Percentiles rank a stretch among this genome's conserved stretches.
phyloP scores from a whole-genome alignment of 192 early-diverging fungal species.

The Linnemannia elongata region DNA sequence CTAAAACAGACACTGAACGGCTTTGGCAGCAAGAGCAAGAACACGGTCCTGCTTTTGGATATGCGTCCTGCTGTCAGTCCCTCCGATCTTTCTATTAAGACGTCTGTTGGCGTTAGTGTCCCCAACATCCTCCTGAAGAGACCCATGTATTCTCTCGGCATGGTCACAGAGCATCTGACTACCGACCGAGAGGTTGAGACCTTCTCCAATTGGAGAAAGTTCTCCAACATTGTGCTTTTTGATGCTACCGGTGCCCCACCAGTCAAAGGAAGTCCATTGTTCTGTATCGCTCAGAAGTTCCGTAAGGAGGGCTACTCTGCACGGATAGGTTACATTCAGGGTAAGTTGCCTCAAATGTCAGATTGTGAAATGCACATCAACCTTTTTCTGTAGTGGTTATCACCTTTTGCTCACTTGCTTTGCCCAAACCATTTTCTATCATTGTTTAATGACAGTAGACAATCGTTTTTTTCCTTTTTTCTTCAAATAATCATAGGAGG shows the following conservation, averaged over 20 bases:
- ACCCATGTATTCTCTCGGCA: slow-evolving; percentile 73
- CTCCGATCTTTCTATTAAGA: slow-evolving; percentile 61
- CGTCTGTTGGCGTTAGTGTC: slow-evolving; percentile 75
- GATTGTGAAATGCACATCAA: neutral
- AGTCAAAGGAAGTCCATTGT: slow-evolving; percentile 63
- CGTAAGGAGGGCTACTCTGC: slow-evolving; percentile 62
- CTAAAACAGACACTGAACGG: neutral
- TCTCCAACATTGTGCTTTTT: slow-evolving; percentile 75
- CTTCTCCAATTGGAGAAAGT: slow-evolving; percentile 65
- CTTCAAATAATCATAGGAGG: slow-evolving; percentile 57
- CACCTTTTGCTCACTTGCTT: neutral
- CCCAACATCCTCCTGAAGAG: slow-evolving; percentile 82
- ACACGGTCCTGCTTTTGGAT: slow-evolving; percentile 71
- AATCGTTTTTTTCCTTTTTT: neutral
- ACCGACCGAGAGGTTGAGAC: slow-evolving; percentile 61
- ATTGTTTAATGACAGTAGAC: neutral
- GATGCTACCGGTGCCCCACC: slow-evolving; percentile 68
- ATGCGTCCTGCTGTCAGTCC: slow-evolving; percentile 75
- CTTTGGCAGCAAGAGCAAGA: slow-evolving; percentile 17
- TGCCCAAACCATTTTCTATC: neutral
- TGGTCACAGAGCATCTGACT: slow-evolving; percentile 70
- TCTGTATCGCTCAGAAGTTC: slow-evolving; percentile 73
- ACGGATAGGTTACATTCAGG: slow-evolving; percentile 59
- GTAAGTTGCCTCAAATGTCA: slow-evolving; percentile 30
- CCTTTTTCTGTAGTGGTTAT: neutral